Conservation (phyloP, 78 protist species). For the Dictyostelium brefeldianum region DNA sequence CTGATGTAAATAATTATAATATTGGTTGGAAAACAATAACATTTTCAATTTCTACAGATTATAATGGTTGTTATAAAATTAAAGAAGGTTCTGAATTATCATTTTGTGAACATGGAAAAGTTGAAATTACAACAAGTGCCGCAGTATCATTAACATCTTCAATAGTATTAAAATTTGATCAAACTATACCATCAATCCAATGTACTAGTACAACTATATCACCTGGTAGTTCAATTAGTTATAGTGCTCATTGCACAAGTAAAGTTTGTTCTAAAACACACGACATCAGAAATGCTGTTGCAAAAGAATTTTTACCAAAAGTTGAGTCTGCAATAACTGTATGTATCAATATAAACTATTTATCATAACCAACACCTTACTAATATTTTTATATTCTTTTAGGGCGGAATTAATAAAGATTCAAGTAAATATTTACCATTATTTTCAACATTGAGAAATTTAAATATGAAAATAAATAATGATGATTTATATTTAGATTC, state of each 20-base stretch:
- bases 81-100: neutral
- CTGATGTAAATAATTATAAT: neutral
- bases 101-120: slow-evolving; percentile 41
- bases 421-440: neutral
- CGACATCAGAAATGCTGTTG: slow-evolving; percentile 22
- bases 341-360: neutral
- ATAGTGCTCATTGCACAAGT: slow-evolving; percentile 14
- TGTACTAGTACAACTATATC: neutral
- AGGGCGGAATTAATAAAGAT: slow-evolving; percentile 4
- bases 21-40: slow-evolving; percentile 5
- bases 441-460: neutral
- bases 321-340: slow-evolving; percentile 10
- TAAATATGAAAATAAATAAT: neutral
- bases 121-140: neutral
- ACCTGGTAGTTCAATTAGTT: slow-evolving; percentile 15
- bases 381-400: no score
- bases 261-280: slow-evolving; percentile 41
- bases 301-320: slow-evolving; percentile 4
- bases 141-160: neutral
- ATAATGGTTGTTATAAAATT: slow-evolving; percentile 26
- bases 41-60: slow-evolving; percentile 16
- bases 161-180: neutral
- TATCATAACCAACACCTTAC: neutral
- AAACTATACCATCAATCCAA: neutral
- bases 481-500: slow-evolving; percentile 11